Conservation (phyloP, 331 rosid genomes). For the Malus hybrid region DNA sequence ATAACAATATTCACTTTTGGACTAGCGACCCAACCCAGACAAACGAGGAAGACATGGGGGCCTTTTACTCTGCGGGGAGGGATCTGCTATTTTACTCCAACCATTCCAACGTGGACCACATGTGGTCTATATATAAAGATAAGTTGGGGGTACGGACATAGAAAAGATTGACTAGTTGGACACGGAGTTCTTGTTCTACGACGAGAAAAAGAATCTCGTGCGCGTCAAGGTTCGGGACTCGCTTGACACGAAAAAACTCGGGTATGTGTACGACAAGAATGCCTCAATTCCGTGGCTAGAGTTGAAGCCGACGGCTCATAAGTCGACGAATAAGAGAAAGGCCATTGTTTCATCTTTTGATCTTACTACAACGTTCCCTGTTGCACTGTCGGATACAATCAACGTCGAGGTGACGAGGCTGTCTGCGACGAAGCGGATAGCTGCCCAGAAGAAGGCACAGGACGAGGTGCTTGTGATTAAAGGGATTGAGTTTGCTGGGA, state of each 20-base stretch:
- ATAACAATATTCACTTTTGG: conserved; percentile 4
- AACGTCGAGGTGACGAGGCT: conserved; percentile 48
- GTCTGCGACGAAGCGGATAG: conserved; percentile 31
- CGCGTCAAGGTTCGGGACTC: conserved; percentile 59
- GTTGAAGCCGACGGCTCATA: conserved; percentile 47
- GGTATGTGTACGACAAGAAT: conserved; percentile 47
- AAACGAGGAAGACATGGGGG: conserved; percentile 8
- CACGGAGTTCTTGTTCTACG: conserved; percentile 56
- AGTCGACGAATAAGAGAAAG: conserved; percentile 22
- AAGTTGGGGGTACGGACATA: conserved; percentile 47
- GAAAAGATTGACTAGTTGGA: conserved; percentile 49
- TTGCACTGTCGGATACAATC: conserved; percentile 24
- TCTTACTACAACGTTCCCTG: conserved; percentile 19
- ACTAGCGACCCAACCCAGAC: background rate
- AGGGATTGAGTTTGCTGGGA: conserved; percentile 43
- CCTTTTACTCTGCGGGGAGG: conserved; percentile 61
- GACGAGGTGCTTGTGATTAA: conserved; percentile 65
- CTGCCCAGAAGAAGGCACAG: conserved; percentile 45
- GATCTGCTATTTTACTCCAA: conserved; percentile 71
- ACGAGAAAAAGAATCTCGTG: conserved; percentile 58
- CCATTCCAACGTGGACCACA: conserved; percentile 66
- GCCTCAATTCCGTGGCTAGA: conserved; percentile 51
- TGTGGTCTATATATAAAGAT: conserved; percentile 63
- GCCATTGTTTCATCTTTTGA: background rate
- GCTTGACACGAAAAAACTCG: conserved; percentile 36